Conservation (phyloP, 148 eudicot species). For the Rhododendron mucronatum region DNA sequence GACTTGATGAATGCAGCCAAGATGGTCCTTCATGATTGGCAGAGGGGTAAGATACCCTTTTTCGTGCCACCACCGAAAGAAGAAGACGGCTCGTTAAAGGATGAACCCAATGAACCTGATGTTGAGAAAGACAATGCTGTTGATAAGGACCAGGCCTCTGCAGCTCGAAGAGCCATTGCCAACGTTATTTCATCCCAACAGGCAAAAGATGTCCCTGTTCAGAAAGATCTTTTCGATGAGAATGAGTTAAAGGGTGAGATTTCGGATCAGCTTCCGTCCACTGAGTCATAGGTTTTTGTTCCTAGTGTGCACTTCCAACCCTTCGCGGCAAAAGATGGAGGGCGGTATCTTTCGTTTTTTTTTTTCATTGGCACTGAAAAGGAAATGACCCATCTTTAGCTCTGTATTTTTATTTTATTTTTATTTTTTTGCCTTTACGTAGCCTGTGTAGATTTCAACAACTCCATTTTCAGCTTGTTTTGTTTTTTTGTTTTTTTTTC, state of each 20-base stretch:
- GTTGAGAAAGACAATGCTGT: slow-evolving; percentile 26
- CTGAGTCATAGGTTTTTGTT: slow-evolving; percentile 2
- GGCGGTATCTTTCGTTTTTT: background rate
- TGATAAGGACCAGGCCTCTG: slow-evolving; percentile 36
- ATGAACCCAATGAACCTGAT: slow-evolving; percentile 19
- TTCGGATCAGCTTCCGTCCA: slow-evolving; percentile 9
- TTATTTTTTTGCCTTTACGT: too few species aligned
- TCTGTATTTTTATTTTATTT: background rate
- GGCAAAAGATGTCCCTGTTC: slow-evolving; percentile 66
- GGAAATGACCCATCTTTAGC: background rate
- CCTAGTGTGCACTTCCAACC: background rate
- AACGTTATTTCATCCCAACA: slow-evolving; percentile 66
- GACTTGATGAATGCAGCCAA: slow-evolving; percentile 82
- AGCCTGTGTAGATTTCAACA: background rate
- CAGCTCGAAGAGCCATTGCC: slow-evolving; percentile 69
- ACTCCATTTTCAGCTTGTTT: background rate
- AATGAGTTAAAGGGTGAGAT: slow-evolving; percentile 59
- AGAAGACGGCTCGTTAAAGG: slow-evolving; percentile 29
- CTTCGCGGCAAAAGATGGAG: background rate
- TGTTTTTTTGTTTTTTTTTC: too few species aligned
- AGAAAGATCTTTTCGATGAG: slow-evolving; percentile 57
- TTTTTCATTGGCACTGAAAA: background rate
- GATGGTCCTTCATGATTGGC: slow-evolving; percentile 92
- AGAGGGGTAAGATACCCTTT: slow-evolving; percentile 92
- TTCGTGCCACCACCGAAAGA: slow-evolving; percentile 73